Evolutionary conservation across 441 rosid species (phyloP), one percentile per base, ranked within the genome.

Genomic region (Bocquillonia castaneifolia): DNA sequence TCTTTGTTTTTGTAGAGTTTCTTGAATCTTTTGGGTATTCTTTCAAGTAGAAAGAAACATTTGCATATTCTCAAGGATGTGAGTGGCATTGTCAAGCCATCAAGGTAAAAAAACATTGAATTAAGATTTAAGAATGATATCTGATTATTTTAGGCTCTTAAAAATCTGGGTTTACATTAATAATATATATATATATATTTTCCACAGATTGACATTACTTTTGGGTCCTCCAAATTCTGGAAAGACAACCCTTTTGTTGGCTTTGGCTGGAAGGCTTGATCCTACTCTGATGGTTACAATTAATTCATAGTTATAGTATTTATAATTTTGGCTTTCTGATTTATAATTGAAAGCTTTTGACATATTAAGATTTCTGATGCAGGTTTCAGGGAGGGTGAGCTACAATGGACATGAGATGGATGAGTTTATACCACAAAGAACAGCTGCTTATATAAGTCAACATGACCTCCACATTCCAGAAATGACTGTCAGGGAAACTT

Each of bases 211-310:
- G 91, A 79, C 92, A 36, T 84, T 92, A 6, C 78, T 90, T 67
- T 73, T 92, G 65, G 98, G 98, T 50, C 98, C 98, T 61, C 98
- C 98, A 4, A 79, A 90, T 60, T 90, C 96, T 0, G 98, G 98
- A 39, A 92, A 92, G 77, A 86, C 95, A 9, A 82, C 93, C 1
- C 90, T 90, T 69, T 53, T 92, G 77, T 57, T 90, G 63, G 91
- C 98, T 58, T 72, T 92, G 36, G 87, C 98, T 0, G 98, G 91
- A 66, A 90, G 83, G 64, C 83, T 90, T 64, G 93, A 88, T 82
- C 72, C 77, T 12, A 66, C 59, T 57, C 68, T 92, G 47, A 79
- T 81, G 75, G 86, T 85, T 25, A 10, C 31, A 25, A 48, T 54
- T 1, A n/a, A n/a, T n/a, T n/a, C n/a, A n/a, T n/a, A n/a, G n/a